Percentiles rank a stretch among this genome's conserved stretches.
These are phyloP conservation scores for Thamnidium elegans DNA, from an alignment of 192 early-diverging fungal species.

Conservation along the genomic window DNA sequence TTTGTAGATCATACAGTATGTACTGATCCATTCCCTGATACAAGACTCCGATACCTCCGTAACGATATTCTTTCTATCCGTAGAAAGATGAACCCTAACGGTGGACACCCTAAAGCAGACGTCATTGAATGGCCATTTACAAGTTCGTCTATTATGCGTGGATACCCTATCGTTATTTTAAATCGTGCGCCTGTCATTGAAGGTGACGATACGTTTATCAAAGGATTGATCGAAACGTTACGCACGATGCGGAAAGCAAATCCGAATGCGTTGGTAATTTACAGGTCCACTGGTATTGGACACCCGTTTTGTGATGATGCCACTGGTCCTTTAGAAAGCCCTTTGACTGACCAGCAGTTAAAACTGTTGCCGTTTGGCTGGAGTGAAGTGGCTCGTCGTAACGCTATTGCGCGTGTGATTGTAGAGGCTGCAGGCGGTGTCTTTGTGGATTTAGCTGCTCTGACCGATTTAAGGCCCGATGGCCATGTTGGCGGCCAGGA, in stretches of 20 bases:
- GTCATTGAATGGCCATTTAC: constrained; percentile 47
- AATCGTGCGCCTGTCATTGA: constrained; percentile 41
- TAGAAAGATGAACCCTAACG: not conserved
- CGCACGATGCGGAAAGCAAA: constrained; percentile 29
- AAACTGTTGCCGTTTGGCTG: constrained; percentile 35
- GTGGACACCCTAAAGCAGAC: constrained; percentile 35
- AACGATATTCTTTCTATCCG: constrained; percentile 47
- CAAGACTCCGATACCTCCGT: constrained; percentile 37
- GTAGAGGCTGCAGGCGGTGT: constrained; percentile 51
- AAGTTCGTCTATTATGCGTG: constrained; percentile 15
- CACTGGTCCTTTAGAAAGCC: constrained; percentile 31
- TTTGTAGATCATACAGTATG: constrained; percentile 36
- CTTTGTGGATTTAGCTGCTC: constrained; percentile 45
- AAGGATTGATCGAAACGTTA: constrained; percentile 33
- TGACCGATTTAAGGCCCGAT: constrained; percentile 44
- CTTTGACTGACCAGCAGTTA: constrained; percentile 32
- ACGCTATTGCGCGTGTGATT: constrained; percentile 46
- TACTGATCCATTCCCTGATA: constrained; percentile 8
- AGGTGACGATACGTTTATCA: constrained; percentile 39
- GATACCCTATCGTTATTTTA: constrained; percentile 43
- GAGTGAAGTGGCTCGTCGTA: constrained; percentile 43
- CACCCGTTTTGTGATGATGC: constrained; percentile 46
- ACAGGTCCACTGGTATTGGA: constrained; percentile 44
- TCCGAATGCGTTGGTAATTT: constrained; percentile 44
- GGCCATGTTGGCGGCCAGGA: constrained; percentile 56